Evolutionary conservation across 306 rosid genomes (phyloP), one percentile per base, ranked within the genome.

Genomic region (Biancaea sappan): DNA sequence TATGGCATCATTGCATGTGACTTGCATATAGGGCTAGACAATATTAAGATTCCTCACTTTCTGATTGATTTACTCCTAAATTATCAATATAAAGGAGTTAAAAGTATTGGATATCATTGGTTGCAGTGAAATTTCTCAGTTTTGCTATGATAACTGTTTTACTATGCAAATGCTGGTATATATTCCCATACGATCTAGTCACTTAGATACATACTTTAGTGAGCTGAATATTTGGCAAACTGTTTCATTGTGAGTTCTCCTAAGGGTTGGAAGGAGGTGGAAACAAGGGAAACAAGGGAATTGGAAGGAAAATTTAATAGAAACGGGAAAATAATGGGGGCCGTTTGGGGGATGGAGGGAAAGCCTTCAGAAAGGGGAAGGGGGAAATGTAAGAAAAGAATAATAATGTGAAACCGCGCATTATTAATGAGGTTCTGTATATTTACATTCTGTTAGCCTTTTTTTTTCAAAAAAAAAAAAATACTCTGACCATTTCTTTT

Each of bases 131-230:
- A 8, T 29, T 29, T 12, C 64, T 13, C 3, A 1, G 12, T 6
- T 15, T 14, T 26, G 56, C 25, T 43, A 26, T 8, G 2, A 24
- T 41, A 12, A 64, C 66, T n/a, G n/a, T 38, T 28, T 28, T 6
- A 59, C 52, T 40, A 40, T 64, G 52, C 70, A 12, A 40, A 64
- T 64, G 70, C 70, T 6, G 25, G 13, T 21, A 44, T 66, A n/a
- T 44, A 15, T n/a, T 65, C 46, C n/a, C 9, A 16, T 66, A 18
- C 10, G 34, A 8, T 28, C 25, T 25, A 25, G 41, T 28, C 57
- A 16, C 41, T 6, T 44, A 44, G 16, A 3, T 26, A 46, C 46
- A 16, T n/a, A 26, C 24, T 24, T 24, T 25, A 9, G 13, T 22
- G 31, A 52, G 29, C 59, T 24, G 29, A 21, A 2, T 52, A 56